Evolutionary conservation across 345 rosid species (phyloP), one percentile per base, ranked within the genome.

Genomic region (Gossypium mustelinum): DNA sequence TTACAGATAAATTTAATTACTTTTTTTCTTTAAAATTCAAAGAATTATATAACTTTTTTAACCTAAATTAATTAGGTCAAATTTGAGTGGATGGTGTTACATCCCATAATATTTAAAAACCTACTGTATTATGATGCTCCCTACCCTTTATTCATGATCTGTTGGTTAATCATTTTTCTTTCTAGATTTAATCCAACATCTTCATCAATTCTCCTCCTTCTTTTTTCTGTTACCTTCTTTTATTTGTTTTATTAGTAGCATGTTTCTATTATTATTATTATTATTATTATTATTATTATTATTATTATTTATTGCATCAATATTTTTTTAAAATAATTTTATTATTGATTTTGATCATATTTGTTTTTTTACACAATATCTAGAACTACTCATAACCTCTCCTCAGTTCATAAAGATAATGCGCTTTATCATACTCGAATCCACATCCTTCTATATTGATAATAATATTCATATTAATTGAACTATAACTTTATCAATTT

Each of bases 331-430:
- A 29, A 29, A 29, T 0, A 3, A 29, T 29, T 3, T 29, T 29
- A 29, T 4, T 29, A 4, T 29, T 29, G 3, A 4, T 29, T 29
- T 0, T 34, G 41, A 34, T 34, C 0, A 34, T 34, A 1, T 5
- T 34, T 34, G 0, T 34, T 4, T 5, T 29, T 34, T 34, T 5
- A 34, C 0, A 4, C 7, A 5, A 5, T 5, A 34, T 34, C 0
- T 34, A 5, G 0, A 34, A 34, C 0, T 34, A 34, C 0, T 34
- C 1, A 34, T 34, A 5, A 34, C 7, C 1, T 5, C 1, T 34
- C 7, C 1, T 5, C 1, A 0, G 0, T 4, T 4, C 1, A 4
- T 34, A 34, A 4, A 0, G 6, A 34, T 34, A 29, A 34, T 4
- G 1, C 7, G 41, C 0, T 5, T 34, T 34, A 34, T 0, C 7